A percentile compares a stretch with the other conserved stretches of the same genome.
Evolutionary conservation across 176 grass and related monocot genomes (phyloP).

Genomic region (Ensete glaucum): DNA sequence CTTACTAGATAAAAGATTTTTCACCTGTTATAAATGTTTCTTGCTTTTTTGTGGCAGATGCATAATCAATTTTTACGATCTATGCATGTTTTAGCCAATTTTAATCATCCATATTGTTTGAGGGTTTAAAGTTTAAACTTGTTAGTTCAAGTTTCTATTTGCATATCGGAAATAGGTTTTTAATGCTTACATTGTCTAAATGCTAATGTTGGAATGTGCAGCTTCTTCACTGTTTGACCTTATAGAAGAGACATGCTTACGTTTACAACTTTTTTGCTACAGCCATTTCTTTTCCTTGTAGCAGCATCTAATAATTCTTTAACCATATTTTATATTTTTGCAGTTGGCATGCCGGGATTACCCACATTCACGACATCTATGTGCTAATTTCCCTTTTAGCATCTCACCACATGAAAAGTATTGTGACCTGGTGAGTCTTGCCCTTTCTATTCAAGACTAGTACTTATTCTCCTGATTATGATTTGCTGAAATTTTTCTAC

Average conservation of each 20-base stretch:
- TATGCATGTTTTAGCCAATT: too few species aligned
- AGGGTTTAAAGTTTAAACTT: too few species aligned
- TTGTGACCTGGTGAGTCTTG: constrained; percentile 64
- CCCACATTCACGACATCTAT: constrained; percentile 82
- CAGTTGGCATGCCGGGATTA: constrained; percentile 96
- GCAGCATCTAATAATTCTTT: not conserved
- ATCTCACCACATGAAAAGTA: constrained; percentile 57
- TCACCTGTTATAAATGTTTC: too few species aligned
- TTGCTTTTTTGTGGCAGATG: too few species aligned
- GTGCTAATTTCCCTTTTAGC: constrained; percentile 77
- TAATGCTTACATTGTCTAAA: too few species aligned
- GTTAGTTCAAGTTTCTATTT: too few species aligned
- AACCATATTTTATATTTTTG: constrained; percentile 21
- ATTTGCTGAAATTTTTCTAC: too few species aligned
- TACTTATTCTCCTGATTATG: not conserved
- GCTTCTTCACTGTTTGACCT: not conserved
- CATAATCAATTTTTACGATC: too few species aligned
- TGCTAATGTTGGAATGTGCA: too few species aligned
- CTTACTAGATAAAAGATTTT: too few species aligned
- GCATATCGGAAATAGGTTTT: too few species aligned
- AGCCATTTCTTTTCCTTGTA: not conserved
- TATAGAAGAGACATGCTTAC: not conserved
- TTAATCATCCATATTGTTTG: too few species aligned
- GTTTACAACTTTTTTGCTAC: not conserved
- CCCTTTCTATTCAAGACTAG: constrained; percentile 1